Base-by-base conservation (phyloP, 805 yeast genomes). In the Pichia membranifaciens region DNA sequence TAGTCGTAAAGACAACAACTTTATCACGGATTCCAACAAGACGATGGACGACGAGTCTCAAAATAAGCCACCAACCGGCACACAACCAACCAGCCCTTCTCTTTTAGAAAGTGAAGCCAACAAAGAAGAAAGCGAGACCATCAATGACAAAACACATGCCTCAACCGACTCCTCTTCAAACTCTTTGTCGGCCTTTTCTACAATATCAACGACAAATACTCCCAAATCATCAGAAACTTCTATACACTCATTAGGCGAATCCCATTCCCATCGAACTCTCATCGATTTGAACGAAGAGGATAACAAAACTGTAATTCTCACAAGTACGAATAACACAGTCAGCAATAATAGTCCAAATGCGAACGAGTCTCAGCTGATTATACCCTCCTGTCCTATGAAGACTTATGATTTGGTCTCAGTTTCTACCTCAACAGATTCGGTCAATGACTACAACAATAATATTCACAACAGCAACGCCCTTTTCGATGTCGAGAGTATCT, bases 161-260 rank as follows among this genome's bases (percentile, higher is more conserved):
- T 53, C 54, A 4, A 54, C 62, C 1, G 53, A 59, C 3, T 51
- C 61, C 7, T 57, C 67, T 5, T 62, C 65, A 6, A 45, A 59
- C 17, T 63, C 67, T 7, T 25, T 25, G 10, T 25, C 29, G 29
- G 38, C 38, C 3, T 34, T 39, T 10, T 39, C 44, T 2, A 55
- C 62, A 3, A 50, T 56, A 10, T 58, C 65, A 13, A 54, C 56
- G 33, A 25, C 48, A 28, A 39, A 43, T 32, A 51, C 56, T 23
- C 29, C 23, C 2, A 23, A 37, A 21, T 42, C 50, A 6, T 43
- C 43, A 4, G 41, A 44, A 22, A 47, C 39, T 20, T 46, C 49
- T 2, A 21, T 34, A 9, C 31, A 31, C 10, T 45, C 52, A n/a
- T 9, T 18, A 25, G 18, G 46, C 2, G 50, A 49, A 29, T 47